Evolutionary conservation across 352 stramenopile species (phyloP).

Genomic region (Pythium coloratum): DNA sequence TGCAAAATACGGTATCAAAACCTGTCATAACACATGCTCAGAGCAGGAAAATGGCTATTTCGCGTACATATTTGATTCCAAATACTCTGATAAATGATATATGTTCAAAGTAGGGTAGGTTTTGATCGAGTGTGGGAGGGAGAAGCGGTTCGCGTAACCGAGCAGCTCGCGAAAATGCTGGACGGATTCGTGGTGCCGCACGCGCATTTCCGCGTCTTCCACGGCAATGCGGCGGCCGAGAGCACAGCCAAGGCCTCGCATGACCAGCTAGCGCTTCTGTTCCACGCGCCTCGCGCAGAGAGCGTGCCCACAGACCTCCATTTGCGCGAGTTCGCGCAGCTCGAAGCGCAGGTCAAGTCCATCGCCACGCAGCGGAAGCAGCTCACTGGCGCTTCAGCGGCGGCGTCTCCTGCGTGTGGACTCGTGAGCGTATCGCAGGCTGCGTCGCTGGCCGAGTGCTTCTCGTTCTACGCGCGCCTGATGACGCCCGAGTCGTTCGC

Average conservation of each 20-base stretch:
- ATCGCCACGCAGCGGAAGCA: constrained; percentile 45
- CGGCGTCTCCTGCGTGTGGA: background rate
- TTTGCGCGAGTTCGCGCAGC: constrained; percentile 52
- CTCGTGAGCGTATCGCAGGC: constrained; percentile 19
- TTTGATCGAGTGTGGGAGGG: background rate
- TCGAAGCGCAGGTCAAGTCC: constrained; percentile 62
- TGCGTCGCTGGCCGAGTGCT: constrained; percentile 42
- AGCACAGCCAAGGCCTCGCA: constrained; percentile 28
- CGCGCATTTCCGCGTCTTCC: constrained; percentile 61
- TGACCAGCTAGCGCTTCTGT: constrained; percentile 37
- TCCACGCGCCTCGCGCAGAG: constrained; percentile 14
- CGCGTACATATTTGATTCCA: background rate
- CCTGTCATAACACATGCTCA: background rate
- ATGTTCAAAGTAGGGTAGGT: background rate
- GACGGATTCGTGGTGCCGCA: constrained; percentile 45
- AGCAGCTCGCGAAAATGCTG: constrained; percentile 30
- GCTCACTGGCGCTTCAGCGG: background rate
- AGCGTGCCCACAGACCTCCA: constrained; percentile 43
- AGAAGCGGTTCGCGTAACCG: background rate
- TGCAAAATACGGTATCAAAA: background rate
- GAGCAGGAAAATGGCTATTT: too few relatives aligned
- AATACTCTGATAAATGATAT: background rate
- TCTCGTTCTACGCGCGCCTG: constrained; percentile 52
- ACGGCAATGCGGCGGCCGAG: constrained; percentile 39
- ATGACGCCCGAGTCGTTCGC: constrained; percentile 56